Evolutionary conservation across 2,329 filamentous ascomycete genomes (phyloP), one percentile per base, ranked within the genome.

Genomic region (Claviceps paspali): DNA sequence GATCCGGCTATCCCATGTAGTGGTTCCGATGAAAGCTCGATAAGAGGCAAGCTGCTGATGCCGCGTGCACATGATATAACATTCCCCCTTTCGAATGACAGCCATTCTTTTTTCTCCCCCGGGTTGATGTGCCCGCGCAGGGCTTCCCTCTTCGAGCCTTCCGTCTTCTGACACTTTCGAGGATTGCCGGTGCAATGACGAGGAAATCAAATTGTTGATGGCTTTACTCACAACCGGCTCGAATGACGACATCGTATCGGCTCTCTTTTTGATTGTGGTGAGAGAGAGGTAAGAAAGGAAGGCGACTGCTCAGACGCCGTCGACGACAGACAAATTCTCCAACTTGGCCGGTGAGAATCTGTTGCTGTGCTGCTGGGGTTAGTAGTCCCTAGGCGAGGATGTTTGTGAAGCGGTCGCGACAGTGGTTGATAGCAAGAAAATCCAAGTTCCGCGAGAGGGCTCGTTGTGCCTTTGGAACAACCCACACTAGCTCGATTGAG

Each of bases 221-320:
- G 29, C 33, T 35, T 38, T 55, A 79, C 75, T 78, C 67, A 79
- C 76, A 69, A 77, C 73, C 63, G 65, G 61, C 69, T 79, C 76
- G 65, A 79, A 79, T 38, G 40, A 42, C 57, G 74, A 78, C 74
- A 79, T 78, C 60, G 67, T 73, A 53, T 48, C 50, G 54, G 62
- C 56, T 59, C 50, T 52, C 53, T 47, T 50, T n/a, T 50, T 36
- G 14, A 29, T 36, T 44, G 44, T 46, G 49, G 43, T 50, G 48
- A n/a, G 50, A 50, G 45, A 45, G 37, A 47, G 45, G 47, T 45
- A 38, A 45, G 46, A 46, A 46, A 44, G 48, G 50, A 53, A 53
- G 51, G 51, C 48, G 47, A 51, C 50, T 54, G 51, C 48, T 56
- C 50, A 52, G 47, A 52, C 46, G 49, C 53, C 47, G 47, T 49